Evolutionary conservation across 805 yeast genomes (phyloP), one percentile per base, ranked within the genome.

Genomic region (Nakazawaea laoshanensis): DNA sequence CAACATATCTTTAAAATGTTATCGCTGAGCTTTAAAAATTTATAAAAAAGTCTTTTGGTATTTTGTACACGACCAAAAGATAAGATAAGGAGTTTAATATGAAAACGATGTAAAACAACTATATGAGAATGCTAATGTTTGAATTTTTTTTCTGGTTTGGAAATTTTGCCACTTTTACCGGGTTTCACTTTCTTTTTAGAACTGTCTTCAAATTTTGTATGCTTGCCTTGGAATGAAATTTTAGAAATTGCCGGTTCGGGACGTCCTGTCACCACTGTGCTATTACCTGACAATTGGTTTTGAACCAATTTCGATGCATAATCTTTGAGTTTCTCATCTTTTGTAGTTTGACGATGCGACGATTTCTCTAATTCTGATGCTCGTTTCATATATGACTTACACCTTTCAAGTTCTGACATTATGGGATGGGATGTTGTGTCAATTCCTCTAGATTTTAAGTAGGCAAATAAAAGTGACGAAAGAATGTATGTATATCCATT

Each of bases 301-400:
- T 65, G 63, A 1, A 77, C 72, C n/a, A 56, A 59, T 13, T 55
- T 57, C 4, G 57, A 49, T 7, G 14, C 14, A 5, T 16, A 12
- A 7, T 30, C 27, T 12, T 36, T 32, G 13, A 32, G 36, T 7
- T 27, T 41, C 4, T 45, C 46, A 14, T 51, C 45, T n/a, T 52
- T 38, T 26, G 52, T 35, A 36, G 48, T 41, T 21, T 44, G 33
- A 37, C 54, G 29, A 35, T 29, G 21, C 38, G 39, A 27, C 43
- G 43, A 39, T 5, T 39, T 40, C 14, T 58, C 60, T 4, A 63
- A 50, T 3, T 48, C 59, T 42, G 72, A 72, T 23, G 71, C 64
- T 46, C 75, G 65, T 24, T 65, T 65, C 75, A 81, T 78, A 42
- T 78, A 80, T n/a, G 63, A 47, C 49, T 79, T 81, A 25, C 83